Evolutionary conservation across 805 yeast genomes (phyloP).

Genomic region (Zygosaccharomyces siamensis): DNA sequence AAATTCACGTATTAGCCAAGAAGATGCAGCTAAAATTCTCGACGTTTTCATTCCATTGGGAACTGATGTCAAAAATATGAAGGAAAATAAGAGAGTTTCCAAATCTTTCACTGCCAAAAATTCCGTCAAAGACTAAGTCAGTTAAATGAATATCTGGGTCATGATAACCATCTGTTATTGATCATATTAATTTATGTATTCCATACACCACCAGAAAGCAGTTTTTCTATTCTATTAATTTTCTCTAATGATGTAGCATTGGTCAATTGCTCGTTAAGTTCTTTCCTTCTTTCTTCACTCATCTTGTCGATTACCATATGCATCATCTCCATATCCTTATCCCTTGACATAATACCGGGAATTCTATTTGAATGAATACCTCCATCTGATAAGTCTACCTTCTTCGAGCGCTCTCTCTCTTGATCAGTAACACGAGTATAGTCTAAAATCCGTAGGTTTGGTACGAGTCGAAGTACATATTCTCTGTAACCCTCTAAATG

Average conservation of each 20-base stretch:
- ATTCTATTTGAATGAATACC: slow-evolving; percentile 6
- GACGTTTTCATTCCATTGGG: not conserved
- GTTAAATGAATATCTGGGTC: not conserved
- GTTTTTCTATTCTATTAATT: slow-evolving; percentile 62
- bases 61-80: not conserved
- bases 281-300: slow-evolving; percentile 48
- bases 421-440: slow-evolving; percentile 52
- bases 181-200: not conserved
- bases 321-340: slow-evolving; percentile 36
- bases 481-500: slow-evolving; percentile 50
- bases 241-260: slow-evolving; percentile 69
- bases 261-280: slow-evolving; percentile 49
- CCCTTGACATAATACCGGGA: slow-evolving; percentile 9
- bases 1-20: not conserved
- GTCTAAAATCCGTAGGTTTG: slow-evolving; percentile 61
- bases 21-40: not conserved
- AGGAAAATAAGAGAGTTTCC: not conserved
- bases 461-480: slow-evolving; percentile 57
- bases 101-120: not conserved
- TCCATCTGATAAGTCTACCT: slow-evolving; percentile 28
- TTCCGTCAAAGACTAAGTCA: not conserved
- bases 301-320: slow-evolving; percentile 42
- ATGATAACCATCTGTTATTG: not conserved
- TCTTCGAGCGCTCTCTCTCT: slow-evolving; percentile 46
- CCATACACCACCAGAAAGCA: slow-evolving; percentile 38